Evolutionary conservation across 495 filamentous ascomycete genomes (phyloP).

Genomic region (Aspergillus affinis): DNA sequence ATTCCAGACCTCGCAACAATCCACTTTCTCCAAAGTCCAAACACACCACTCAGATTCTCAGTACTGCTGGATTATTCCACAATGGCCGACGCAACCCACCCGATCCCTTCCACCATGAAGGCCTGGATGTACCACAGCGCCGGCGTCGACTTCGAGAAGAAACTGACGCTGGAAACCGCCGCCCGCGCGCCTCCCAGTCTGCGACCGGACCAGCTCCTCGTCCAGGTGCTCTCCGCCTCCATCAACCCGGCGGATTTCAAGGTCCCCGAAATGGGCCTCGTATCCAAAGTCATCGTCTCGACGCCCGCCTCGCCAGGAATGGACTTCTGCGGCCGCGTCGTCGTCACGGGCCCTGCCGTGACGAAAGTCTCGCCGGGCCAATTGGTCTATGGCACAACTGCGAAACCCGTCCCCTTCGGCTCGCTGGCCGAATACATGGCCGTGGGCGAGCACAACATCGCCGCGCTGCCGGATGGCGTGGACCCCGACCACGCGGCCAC

Average conservation of each 20-base stretch:
- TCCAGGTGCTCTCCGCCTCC: constrained; percentile 53
- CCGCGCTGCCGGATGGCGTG: constrained; percentile 50
- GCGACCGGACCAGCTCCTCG: constrained; percentile 48
- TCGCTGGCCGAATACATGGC: constrained; percentile 55
- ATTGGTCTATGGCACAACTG: constrained; percentile 54
- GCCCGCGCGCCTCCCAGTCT: constrained; percentile 42
- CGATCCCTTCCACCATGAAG: constrained; percentile 50
- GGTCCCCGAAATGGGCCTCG: constrained; percentile 51
- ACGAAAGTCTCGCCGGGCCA: constrained; percentile 47
- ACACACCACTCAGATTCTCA: background rate
- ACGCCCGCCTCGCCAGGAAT: constrained; percentile 57
- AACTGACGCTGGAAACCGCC: constrained; percentile 48
- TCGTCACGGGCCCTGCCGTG: constrained; percentile 35
- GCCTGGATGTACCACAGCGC: constrained; percentile 61
- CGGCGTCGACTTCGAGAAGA: constrained; percentile 54
- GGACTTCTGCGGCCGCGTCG: constrained; percentile 64
- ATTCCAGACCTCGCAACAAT: too few species aligned
- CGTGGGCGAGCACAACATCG: constrained; percentile 23
- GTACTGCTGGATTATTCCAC: background rate
- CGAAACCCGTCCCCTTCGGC: constrained; percentile 46
- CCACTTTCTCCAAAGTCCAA: background rate
- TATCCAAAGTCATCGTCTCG: constrained; percentile 40
- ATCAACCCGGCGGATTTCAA: constrained; percentile 77
- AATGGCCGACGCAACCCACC: constrained; percentile 10
- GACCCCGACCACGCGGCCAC: constrained; percentile 48